Conservation (phyloP, 75 land plant species). For the Picea sitchensis region DNA sequence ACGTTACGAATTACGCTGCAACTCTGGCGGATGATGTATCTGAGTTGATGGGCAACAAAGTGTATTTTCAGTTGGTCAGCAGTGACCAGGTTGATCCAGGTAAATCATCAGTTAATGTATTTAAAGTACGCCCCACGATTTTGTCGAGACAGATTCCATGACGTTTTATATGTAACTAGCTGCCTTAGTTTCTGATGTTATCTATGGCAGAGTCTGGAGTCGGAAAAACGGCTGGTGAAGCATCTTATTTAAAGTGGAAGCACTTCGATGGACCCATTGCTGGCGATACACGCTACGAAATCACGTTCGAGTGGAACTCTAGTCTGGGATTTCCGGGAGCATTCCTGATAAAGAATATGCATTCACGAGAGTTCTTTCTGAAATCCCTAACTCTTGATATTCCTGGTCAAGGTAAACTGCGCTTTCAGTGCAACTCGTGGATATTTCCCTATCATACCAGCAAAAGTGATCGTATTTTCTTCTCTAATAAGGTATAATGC, state of each 20-base stretch:
- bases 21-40: not conserved
- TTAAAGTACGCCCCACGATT: too few species aligned
- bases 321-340: constrained; percentile 34
- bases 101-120: not conserved
- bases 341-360: constrained; percentile 21
- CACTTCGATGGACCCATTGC: not conserved
- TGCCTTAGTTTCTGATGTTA: too few species aligned
- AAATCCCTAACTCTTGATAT: constrained; percentile 19
- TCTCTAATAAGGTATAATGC: constrained; percentile 16
- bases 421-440: constrained; percentile 30
- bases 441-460: constrained; percentile 10
- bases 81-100: not conserved
- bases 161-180: too few species aligned
- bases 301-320: constrained; percentile 13
- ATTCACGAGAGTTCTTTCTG: constrained; percentile 31
- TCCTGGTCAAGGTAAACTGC: not conserved
- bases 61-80: not conserved
- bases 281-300: not conserved
- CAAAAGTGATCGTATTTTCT: constrained; percentile 17
- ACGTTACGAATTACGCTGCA: not conserved
- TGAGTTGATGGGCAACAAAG: not conserved
- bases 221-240: constrained; percentile 4
- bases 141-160: too few species aligned
- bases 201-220: constrained; percentile 7
- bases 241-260: constrained; percentile 3